These are phyloP conservation scores for Tillandsia leiboldiana DNA, from an alignment of 176 grass and related monocot species.

Conservation along the genomic window DNA sequence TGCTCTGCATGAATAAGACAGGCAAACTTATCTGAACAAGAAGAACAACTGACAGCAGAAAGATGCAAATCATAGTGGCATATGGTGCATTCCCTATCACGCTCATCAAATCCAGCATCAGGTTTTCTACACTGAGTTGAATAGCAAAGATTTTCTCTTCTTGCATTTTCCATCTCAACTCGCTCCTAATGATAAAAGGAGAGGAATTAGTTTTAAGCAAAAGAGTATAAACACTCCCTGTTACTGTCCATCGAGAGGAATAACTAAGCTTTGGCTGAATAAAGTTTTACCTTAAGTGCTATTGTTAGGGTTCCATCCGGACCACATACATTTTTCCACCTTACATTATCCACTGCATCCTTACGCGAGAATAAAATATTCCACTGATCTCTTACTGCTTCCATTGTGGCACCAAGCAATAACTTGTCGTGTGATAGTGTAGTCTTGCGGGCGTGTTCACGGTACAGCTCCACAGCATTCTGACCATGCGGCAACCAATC, in stretches of 20 bases:
- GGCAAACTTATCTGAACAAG: conserved; percentile 49
- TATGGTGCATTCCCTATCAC: conserved; percentile 66
- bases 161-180: conserved; percentile 45
- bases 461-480: conserved; percentile 77
- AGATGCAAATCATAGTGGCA: conserved; percentile 95
- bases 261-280: not conserved
- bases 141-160: conserved; percentile 44
- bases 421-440: conserved; percentile 93
- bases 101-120: conserved; percentile 65
- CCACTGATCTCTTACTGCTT: conserved; percentile 87
- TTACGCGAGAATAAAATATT: conserved; percentile 54
- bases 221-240: not conserved
- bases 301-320: conserved; percentile 55
- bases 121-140: conserved; percentile 65
- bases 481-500: conserved; percentile 96
- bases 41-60: conserved; percentile 64
- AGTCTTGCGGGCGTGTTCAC: conserved; percentile 62
- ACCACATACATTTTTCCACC: conserved; percentile 62
- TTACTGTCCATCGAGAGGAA: too few species aligned
- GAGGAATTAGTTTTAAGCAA: conserved; percentile 13
- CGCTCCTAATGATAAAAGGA: conserved; percentile 40
- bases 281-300: conserved; percentile 63
- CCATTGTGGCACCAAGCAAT: conserved; percentile 66
- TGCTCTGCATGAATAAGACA: conserved; percentile 78
- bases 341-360: conserved; percentile 47